phyloP scores from a whole-genome alignment of 306 rosid genomes.

The Carpinus fangiana region DNA sequence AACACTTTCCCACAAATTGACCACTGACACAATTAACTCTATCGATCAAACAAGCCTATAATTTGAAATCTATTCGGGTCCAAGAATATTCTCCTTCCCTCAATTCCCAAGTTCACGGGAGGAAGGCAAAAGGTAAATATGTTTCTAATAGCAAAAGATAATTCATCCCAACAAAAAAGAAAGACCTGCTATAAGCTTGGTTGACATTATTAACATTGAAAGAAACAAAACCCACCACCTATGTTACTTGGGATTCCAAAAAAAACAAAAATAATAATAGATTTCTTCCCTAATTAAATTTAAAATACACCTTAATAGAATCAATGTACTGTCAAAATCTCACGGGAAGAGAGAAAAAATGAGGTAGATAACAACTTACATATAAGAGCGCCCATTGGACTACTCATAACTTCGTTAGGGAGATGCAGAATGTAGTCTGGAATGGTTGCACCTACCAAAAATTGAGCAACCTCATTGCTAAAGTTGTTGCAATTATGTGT shows the following conservation, averaged over 20 bases:
- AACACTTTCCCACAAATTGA: too few species aligned
- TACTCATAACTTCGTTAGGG: slow-evolving; percentile 80
- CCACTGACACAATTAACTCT: neutral
- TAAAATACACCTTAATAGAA: neutral
- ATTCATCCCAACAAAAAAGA: too few species aligned
- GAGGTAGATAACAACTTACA: slow-evolving; percentile 45
- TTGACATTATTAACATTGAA: neutral
- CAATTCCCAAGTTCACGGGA: too few species aligned
- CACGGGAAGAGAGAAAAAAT: neutral
- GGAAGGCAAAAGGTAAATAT: too few species aligned
- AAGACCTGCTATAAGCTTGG: neutral
- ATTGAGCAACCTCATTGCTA: slow-evolving; percentile 88
- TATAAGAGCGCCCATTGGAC: slow-evolving; percentile 86
- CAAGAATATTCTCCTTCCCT: neutral
- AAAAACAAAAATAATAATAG: neutral
- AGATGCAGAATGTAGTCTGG: slow-evolving; percentile 84
- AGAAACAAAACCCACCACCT: neutral
- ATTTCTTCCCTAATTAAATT: neutral
- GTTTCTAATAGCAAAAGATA: too few species aligned
- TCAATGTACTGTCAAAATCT: neutral
- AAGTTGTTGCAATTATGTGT: slow-evolving; percentile 94
- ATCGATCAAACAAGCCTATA: neutral
- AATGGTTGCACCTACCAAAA: slow-evolving; percentile 76
- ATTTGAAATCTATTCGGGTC: neutral
- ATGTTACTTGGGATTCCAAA: neutral